A percentile compares a stretch with the other conserved stretches of the same genome.
These are phyloP conservation scores for Mycothermus thermophilus DNA, from an alignment of 495 filamentous ascomycete species.

Conservation along the genomic window DNA sequence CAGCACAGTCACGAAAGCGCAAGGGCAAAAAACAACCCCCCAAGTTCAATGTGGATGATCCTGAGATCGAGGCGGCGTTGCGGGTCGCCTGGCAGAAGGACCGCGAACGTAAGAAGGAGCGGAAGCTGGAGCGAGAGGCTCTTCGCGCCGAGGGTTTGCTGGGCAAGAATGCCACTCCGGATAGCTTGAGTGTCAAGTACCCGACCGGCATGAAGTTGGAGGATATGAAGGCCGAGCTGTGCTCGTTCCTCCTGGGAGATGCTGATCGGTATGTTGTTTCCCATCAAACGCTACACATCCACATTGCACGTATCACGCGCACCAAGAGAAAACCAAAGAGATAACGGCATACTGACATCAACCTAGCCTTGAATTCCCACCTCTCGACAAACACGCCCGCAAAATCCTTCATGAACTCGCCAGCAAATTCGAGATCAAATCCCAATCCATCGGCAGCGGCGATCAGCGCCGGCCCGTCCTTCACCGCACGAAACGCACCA, in stretches of 20 bases:
- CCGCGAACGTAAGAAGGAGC: conserved; percentile 62
- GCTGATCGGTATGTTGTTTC: conserved; percentile 58
- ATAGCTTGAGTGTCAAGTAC: conserved; percentile 61
- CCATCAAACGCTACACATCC: conserved; percentile 7
- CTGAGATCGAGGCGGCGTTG: conserved; percentile 53
- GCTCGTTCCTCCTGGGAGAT: conserved; percentile 50
- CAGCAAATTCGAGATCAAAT: conserved; percentile 56
- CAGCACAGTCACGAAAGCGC: conserved; percentile 32
- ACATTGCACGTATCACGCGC: no score
- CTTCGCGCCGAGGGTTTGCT: conserved; percentile 67
- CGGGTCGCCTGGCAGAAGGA: conserved; percentile 58
- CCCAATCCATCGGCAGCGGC: conserved; percentile 67
- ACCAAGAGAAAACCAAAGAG: no score
- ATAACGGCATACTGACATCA: conserved; percentile 7
- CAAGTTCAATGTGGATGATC: conserved; percentile 51
- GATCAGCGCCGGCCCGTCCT: conserved; percentile 62
- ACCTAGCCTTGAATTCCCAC: conserved; percentile 59
- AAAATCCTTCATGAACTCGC: conserved; percentile 67
- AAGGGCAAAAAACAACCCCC: conserved; percentile 32
- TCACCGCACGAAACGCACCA: conserved; percentile 54
- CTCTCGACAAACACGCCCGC: conserved; percentile 66
- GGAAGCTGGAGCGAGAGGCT: conserved; percentile 65
- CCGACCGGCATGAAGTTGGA: conserved; percentile 52
- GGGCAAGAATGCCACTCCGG: conserved; percentile 46
- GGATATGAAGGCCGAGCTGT: conserved; percentile 60